phyloP scores from a whole-genome alignment of 192 early-diverging fungal species.

The Mortierella alpina region DNA sequence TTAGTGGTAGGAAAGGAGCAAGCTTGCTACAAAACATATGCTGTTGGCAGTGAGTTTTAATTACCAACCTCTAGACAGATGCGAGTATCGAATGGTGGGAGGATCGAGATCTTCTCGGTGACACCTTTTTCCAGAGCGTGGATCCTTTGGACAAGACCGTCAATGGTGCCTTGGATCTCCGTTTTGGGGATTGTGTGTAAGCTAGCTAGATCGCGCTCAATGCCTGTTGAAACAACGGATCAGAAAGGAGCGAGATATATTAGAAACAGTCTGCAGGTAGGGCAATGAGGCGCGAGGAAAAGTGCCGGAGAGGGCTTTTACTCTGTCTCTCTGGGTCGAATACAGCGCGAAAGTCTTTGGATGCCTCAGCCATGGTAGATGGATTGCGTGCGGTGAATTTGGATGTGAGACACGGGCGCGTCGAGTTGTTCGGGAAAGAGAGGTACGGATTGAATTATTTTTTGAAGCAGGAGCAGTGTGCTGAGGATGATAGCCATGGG shows the following conservation, averaged over 20 bases:
- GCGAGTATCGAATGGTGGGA: conserved; percentile 73
- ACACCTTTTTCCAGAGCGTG: conserved; percentile 62
- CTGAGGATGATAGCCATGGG: neutral
- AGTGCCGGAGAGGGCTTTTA: conserved; percentile 8
- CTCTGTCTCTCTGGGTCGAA: conserved; percentile 46
- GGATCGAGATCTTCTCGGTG: conserved; percentile 64
- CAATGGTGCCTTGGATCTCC: conserved; percentile 39
- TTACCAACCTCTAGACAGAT: conserved; percentile 63
- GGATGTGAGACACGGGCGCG: neutral
- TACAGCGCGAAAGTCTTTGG: conserved; percentile 35
- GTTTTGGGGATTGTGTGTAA: conserved; percentile 14
- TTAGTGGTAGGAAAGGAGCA: neutral
- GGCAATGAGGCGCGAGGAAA: neutral
- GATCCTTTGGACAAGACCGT: conserved; percentile 55
- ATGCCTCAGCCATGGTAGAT: conserved; percentile 26
- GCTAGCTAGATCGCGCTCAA: conserved; percentile 15
- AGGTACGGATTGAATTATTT: neutral
- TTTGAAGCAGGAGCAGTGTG: neutral
- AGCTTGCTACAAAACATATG: neutral
- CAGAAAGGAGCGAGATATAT: neutral
- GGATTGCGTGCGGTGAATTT: neutral
- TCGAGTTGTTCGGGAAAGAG: neutral
- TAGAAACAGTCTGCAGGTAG: neutral
- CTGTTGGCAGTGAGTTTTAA: neutral
- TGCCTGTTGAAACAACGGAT: neutral